Percentiles rank a stretch among this genome's conserved stretches.
These are phyloP conservation scores for Ceratocystis ficicola DNA, from an alignment of 2,329 filamentous ascomycete genomes.

Conservation along the genomic window DNA sequence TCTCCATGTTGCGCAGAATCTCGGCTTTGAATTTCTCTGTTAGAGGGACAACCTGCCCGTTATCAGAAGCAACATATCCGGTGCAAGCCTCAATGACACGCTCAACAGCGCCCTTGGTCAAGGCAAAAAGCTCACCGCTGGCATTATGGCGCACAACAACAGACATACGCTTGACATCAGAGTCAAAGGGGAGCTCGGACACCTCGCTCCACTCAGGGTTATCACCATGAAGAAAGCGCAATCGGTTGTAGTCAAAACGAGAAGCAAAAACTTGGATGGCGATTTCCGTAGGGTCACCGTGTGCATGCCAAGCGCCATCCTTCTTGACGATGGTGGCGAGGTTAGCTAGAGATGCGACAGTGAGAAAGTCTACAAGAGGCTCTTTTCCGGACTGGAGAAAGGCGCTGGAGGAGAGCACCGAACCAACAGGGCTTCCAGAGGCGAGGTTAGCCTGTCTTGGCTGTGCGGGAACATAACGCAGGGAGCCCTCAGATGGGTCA, in stretches of 20 bases:
- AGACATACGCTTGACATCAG: conserved; percentile 62
- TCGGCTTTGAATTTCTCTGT: conserved; percentile 41
- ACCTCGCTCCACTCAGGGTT: conserved; percentile 43
- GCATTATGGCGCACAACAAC: conserved; percentile 45
- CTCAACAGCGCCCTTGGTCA: conserved; percentile 56
- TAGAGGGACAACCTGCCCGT: conserved; percentile 30
- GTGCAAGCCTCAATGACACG: conserved; percentile 51
- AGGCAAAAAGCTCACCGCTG: conserved; percentile 28
- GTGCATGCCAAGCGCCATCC: conserved; percentile 43
- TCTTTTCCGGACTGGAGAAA: conserved; percentile 32
- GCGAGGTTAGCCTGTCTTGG: conserved; percentile 34
- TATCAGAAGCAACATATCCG: conserved; percentile 31
- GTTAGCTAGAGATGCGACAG: conserved; percentile 47
- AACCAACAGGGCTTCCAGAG: conserved; percentile 25
- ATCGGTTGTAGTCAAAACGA: conserved; percentile 50
- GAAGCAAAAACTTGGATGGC: conserved; percentile 60
- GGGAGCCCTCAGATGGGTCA: conserved; percentile 42
- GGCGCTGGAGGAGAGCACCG: conserved; percentile 26
- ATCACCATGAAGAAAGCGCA: conserved; percentile 39
- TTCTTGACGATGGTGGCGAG: conserved; percentile 38
- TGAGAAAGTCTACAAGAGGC: conserved; percentile 42
- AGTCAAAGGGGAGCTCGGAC: conserved; percentile 59
- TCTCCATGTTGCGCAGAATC: conserved; percentile 53
- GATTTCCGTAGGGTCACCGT: conserved; percentile 57
- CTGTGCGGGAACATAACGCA: conserved; percentile 32